Conservation (phyloP, 805 yeast species). For the Saccharomycopsis capsularis region DNA sequence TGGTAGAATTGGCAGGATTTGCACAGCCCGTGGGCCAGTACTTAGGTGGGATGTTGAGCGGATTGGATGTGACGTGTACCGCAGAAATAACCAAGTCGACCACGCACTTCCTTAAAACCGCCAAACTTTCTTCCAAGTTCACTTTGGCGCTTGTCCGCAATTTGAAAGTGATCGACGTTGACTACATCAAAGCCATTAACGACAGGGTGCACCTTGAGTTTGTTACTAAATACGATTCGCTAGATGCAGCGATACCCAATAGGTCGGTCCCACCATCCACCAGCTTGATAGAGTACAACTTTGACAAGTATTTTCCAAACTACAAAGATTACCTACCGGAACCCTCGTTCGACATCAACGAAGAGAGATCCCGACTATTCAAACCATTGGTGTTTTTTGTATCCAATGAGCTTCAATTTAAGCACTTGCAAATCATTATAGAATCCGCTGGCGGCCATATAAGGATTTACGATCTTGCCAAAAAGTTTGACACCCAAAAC, state of each 20-base stretch:
- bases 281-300: constrained; percentile 8
- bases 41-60: neutral
- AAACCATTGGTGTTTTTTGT: constrained; percentile 2
- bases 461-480: constrained; percentile 2
- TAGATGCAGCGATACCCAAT: constrained; percentile 2
- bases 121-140: constrained; percentile 7
- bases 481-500: neutral
- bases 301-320: constrained; percentile 5
- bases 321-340: constrained; percentile 7
- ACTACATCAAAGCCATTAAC: constrained; percentile 1
- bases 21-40: neutral
- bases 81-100: constrained; percentile 1
- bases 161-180: constrained; percentile 2
- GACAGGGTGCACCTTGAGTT: neutral
- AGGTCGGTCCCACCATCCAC: constrained; percentile 5
- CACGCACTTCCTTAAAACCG: constrained; percentile 12
- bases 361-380: constrained; percentile 1
- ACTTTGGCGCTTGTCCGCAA: constrained; percentile 12
- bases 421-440: constrained; percentile 4
- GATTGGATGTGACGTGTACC: neutral
- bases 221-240: neutral
- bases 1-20: neutral
- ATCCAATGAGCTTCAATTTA: constrained; percentile 3
- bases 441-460: constrained; percentile 10
- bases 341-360: neutral